Evolutionary conservation across 495 filamentous ascomycete species (phyloP), one percentile per base, ranked within the genome.

Genomic region (Usnea hakonensis): DNA sequence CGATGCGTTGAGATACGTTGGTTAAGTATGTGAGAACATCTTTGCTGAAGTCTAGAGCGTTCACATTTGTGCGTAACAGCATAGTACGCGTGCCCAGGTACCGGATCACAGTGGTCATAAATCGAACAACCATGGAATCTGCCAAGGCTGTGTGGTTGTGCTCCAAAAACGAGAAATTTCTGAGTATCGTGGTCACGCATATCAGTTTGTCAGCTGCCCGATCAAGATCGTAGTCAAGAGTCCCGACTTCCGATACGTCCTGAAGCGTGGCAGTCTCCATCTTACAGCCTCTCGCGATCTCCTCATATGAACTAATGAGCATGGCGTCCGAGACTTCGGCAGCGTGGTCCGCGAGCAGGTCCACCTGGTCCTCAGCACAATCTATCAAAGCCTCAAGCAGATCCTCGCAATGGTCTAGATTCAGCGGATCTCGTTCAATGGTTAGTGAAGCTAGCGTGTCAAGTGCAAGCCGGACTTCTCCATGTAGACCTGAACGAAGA

Each of bases 1-100:
- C 85, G 59, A 98, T 83, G 26, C 82, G 79, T 61, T 91, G 84
- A 21, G 91, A 83, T 59, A 93, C 79, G 70, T 98, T 97, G 61
- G 91, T 94, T 41, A 98, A 78, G 59, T 91, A 87, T 46, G 87
- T 87, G 61, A 97, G 84, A 17, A 91, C 79, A 73, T 98, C 94
- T 73, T 98, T 98, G 89, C 95, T 95, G 67, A 98, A 90, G 72
- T 98, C 93, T 69, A 95, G 73, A 6, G 89, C 93, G 73, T 96
- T 94, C 63, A 78, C 75, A 65, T 92, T 78, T 9, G 83, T 89
- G 23, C 91, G 85, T 48, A 97, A 75, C 43, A 97, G 80, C 80
- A 90, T 87, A 66, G 90, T 87, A n/a, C 90, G 86, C 5, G 93
- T 97, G 41, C 94, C 93, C 35, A 98, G 79, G 65, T 90, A 89